A percentile compares a stretch with the other conserved stretches of the same genome.
These are phyloP conservation scores for Laetiporus sulphureus DNA, from an alignment of 1,284 basidiomycete genomes.

Conservation along the genomic window DNA sequence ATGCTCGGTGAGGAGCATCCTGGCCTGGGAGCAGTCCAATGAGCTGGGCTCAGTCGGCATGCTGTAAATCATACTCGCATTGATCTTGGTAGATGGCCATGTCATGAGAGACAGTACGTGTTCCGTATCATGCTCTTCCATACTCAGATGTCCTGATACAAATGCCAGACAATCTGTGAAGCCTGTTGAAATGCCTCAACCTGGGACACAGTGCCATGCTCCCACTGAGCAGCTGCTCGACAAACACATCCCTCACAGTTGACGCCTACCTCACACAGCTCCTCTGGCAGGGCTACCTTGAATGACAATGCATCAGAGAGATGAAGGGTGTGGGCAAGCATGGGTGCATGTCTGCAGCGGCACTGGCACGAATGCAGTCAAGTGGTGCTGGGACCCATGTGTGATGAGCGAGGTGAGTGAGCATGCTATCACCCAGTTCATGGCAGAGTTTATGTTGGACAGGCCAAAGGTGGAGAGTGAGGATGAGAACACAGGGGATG, in stretches of 20 bases:
- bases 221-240: constrained; percentile 41
- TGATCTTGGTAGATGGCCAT: constrained; percentile 66
- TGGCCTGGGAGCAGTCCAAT: constrained; percentile 62
- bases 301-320: constrained; percentile 46
- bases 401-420: constrained; percentile 71
- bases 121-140: not conserved
- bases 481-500: constrained; percentile 38
- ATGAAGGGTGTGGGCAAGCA: constrained; percentile 40
- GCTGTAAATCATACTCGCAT: constrained; percentile 61
- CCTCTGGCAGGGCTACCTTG: constrained; percentile 62
- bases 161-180: constrained; percentile 55
- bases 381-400: constrained; percentile 81
- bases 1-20: constrained; percentile 51
- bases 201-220: constrained; percentile 39
- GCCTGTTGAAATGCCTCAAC: constrained; percentile 54
- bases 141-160: constrained; percentile 5
- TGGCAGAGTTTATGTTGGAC: constrained; percentile 71
- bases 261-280: constrained; percentile 54
- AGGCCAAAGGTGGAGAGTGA: constrained; percentile 28
- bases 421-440: constrained; percentile 51
- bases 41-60: constrained; percentile 58
- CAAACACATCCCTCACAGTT: constrained; percentile 39
- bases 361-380: constrained; percentile 42
- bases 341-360: constrained; percentile 32
- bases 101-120: constrained; percentile 58